Base-by-base conservation (phyloP, 2,329 filamentous ascomycete species). In the Nothophaeocryptopus gaeumannii region DNA sequence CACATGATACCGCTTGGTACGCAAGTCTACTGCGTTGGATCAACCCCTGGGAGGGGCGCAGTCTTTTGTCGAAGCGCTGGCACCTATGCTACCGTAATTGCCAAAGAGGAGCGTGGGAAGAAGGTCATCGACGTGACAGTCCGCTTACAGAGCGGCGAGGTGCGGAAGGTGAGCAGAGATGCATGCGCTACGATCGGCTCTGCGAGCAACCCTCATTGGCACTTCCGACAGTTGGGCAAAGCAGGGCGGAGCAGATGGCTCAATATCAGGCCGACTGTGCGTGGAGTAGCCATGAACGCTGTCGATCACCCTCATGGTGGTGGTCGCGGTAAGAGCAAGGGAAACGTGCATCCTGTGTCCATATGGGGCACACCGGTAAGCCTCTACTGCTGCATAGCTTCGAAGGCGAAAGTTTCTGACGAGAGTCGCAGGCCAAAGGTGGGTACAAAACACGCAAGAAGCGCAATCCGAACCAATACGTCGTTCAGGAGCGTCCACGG, bases 281-380 rank as follows among this genome's bases (percentile, higher is more conserved):
- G 95, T 77, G 95, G 93, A 86, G 75, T 97, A 63, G 93, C 95
- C 56, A 99, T 99, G 95, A 99, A 99, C 77, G 90, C 92, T 83
- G 88, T 84, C 63, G 93, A 99, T 67, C 93, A 99, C 79, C 93
- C 93, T 66, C 93, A 99, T 72, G 93, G 93, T 81, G 93, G 93
- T 87, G 93, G 93, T 73, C 84, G 95, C 79, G 93, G 93, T 77
- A 99, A 99, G 77, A 96, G 90, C 50, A 99, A 99, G 88, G 90
- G 93, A 83, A 96, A 96, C 69, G 84, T 91, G 54, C 80, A 95
- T 68, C 93, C 95, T 31, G 89, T 93, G 63, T 96, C 89, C 74
- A 93, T 93, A 51, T 99, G 95, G 93, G 93, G 95, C 69, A 86
- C 84, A 68, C 92, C 89, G 67, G 90, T 95, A 86, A 75, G 89